Base-by-base conservation (phyloP, 129 eudicot genomes). In the Oenanthe sinensis region DNA sequence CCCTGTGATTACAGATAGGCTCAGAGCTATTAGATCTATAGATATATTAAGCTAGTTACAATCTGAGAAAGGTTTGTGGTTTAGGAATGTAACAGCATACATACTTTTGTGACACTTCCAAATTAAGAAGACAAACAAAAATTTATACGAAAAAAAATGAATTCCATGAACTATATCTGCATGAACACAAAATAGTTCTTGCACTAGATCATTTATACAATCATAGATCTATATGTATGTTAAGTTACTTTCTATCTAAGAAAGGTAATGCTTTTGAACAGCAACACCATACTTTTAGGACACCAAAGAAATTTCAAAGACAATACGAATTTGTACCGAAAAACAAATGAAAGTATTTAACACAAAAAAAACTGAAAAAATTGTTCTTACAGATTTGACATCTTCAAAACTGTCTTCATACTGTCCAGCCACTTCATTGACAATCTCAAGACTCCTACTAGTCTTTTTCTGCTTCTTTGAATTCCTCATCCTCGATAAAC, bases 351-450 rank as follows among this genome's bases (percentile, higher is more conserved):
- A n/a, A n/a, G n/a, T n/a, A n/a, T n/a, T n/a, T n/a, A n/a, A n/a
- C n/a, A n/a, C n/a, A n/a, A n/a, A n/a, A n/a, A n/a, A n/a, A n/a
- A n/a, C n/a, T n/a, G n/a, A n/a, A n/a, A n/a, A n/a, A n/a, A n/a
- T n/a, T 77, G 33, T 76, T 46, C 89, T 89, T 86, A 95, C 98
- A 58, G 79, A 71, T 89, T 92, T 91, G 65, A 96, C 95, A 85
- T 96, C 99, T 26, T 82, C 95, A 71, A 92, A 96, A 62, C 71
- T 88, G 75, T 96, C 99, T 28, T 96, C 99, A 81, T 96, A 96
- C 78, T 96, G 97, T 44, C 99, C 99, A 55, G 86, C 99, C 79
- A 96, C 79, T 39, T 95, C 90, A 77, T 79, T 85, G 49, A 85
- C 91, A 85, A 96, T 82, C 86, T 87, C 88, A 77, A 86, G 85